Percentiles rank a stretch among this genome's conserved stretches.
Conservation (phyloP, 306 rosid genomes). For the Rosa rugosa region DNA sequence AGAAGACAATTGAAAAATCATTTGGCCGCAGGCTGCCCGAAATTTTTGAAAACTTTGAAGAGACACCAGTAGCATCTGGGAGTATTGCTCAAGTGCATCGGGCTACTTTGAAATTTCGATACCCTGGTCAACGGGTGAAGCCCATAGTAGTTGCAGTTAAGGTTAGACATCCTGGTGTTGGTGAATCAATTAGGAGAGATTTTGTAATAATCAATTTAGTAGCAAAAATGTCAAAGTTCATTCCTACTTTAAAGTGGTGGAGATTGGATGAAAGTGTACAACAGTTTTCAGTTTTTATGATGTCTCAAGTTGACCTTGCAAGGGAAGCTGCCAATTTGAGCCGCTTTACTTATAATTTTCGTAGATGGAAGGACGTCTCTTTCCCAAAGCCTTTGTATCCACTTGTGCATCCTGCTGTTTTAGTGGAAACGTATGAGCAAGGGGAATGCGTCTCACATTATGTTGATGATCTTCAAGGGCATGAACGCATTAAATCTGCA, state of each 20-base stretch:
- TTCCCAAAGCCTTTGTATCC: constrained; percentile 98
- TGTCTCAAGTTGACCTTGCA: constrained; percentile 99
- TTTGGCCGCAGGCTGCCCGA: constrained; percentile 84
- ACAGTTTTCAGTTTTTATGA: constrained; percentile 98
- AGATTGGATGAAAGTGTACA: constrained; percentile 99
- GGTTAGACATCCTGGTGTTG: constrained; percentile 99
- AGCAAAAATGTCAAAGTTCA: constrained; percentile 70
- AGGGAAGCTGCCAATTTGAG: constrained; percentile 99
- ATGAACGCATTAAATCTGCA: constrained; percentile 68
- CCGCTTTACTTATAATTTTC: constrained; percentile 91
- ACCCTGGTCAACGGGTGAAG: constrained; percentile 83
- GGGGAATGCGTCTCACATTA: constrained; percentile 91
- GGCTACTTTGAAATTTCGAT: constrained; percentile 72
- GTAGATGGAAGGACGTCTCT: constrained; percentile 94
- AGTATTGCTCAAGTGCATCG: constrained; percentile 99
- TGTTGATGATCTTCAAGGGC: constrained; percentile 85
- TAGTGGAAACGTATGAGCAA: constrained; percentile 93
- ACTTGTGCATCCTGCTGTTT: constrained; percentile 94
- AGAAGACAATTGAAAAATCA: constrained; percentile 83
- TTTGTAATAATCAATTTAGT: constrained; percentile 70
- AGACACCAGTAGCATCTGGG: constrained; percentile 94
- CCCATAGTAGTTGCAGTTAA: constrained; percentile 87
- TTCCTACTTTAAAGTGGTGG: constrained; percentile 90
- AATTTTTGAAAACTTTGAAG: constrained; percentile 93
- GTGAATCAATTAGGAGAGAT: constrained; percentile 95